Conservation (phyloP, 371 early-diverging fungal genomes). For the Rhizopus delemar region DNA sequence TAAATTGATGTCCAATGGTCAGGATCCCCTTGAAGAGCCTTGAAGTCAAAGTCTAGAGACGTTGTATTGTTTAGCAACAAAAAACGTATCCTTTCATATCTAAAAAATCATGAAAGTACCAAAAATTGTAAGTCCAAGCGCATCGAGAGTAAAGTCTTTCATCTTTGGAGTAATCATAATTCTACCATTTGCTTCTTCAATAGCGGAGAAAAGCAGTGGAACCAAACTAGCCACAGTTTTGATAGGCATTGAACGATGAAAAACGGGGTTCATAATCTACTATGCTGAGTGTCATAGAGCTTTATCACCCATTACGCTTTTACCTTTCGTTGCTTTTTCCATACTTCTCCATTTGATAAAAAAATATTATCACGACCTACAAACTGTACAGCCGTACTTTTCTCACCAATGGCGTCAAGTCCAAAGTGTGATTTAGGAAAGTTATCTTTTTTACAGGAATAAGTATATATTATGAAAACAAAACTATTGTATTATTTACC, state of each 20-base stretch:
- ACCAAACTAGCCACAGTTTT: constrained; percentile 11
- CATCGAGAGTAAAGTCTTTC: constrained; percentile 31
- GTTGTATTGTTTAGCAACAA: neutral
- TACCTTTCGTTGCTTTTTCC: constrained; percentile 24
- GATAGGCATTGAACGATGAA: constrained; percentile 41
- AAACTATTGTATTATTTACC: constrained; percentile 1
- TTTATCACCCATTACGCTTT: neutral
- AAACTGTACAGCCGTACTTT: constrained; percentile 6
- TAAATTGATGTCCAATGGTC: constrained; percentile 34
- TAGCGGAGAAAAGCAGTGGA: constrained; percentile 12
- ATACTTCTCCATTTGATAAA: constrained; percentile 9
- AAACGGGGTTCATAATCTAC: constrained; percentile 40
- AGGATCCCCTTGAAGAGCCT: constrained; percentile 28
- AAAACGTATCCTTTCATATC: neutral
- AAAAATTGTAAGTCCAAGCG: constrained; percentile 31
- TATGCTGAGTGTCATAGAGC: neutral
- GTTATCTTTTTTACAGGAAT: constrained; percentile 1
- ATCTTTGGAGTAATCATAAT: constrained; percentile 10
- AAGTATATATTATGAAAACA: neutral
- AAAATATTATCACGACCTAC: constrained; percentile 13
- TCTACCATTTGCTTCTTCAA: constrained; percentile 16
- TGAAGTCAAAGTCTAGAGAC: constrained; percentile 31
- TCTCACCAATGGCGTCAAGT: neutral
- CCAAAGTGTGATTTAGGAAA: neutral
- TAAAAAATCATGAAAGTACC: constrained; percentile 4